A percentile compares a stretch with the other conserved stretches of the same genome.
Evolutionary conservation across 2,329 filamentous ascomycete genomes (phyloP).

Genomic region (Fusarium sp.): DNA sequence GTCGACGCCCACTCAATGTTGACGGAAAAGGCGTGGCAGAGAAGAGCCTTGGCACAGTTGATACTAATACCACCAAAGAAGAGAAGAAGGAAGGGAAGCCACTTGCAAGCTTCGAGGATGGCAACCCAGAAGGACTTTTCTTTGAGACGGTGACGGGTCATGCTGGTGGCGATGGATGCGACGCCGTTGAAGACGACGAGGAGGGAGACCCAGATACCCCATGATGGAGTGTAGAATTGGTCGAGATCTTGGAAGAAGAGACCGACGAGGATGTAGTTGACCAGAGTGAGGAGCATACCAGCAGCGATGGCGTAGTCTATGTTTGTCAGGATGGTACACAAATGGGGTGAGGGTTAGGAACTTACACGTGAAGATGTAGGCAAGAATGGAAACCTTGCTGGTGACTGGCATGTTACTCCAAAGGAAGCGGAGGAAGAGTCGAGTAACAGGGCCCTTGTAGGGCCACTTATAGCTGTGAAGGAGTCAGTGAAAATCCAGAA

Average conservation of each 20-base stretch:
- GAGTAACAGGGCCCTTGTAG: slow-evolving; percentile 70
- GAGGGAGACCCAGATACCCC: slow-evolving; percentile 66
- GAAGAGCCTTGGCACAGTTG: slow-evolving; percentile 42
- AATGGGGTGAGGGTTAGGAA: fast-evolving
- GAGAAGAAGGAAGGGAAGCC: slow-evolving; percentile 43
- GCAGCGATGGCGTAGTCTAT: slow-evolving; percentile 72
- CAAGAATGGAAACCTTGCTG: slow-evolving; percentile 76
- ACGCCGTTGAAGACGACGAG: slow-evolving; percentile 41
- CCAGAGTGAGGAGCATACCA: slow-evolving; percentile 70
- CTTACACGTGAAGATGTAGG: slow-evolving; percentile 71
- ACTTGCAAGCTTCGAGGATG: slow-evolving; percentile 39
- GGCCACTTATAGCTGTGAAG: slow-evolving; percentile 59
- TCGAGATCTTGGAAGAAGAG: slow-evolving; percentile 74
- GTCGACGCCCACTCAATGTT: slow-evolving; percentile 46
- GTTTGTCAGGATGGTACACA: background rate
- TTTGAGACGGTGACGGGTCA: slow-evolving; percentile 42
- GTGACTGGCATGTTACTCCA: slow-evolving; percentile 62
- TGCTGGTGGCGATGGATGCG: slow-evolving; percentile 37
- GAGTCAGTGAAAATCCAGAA: fast-evolving
- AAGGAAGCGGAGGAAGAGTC: slow-evolving; percentile 52
- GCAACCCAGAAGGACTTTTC: slow-evolving; percentile 42
- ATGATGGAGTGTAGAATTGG: slow-evolving; percentile 74
- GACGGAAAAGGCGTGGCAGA: slow-evolving; percentile 41
- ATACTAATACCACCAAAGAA: slow-evolving; percentile 46
- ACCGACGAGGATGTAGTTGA: slow-evolving; percentile 79